phyloP scores from a whole-genome alignment of 192 early-diverging fungal species.

The Podila clonocystis region DNA sequence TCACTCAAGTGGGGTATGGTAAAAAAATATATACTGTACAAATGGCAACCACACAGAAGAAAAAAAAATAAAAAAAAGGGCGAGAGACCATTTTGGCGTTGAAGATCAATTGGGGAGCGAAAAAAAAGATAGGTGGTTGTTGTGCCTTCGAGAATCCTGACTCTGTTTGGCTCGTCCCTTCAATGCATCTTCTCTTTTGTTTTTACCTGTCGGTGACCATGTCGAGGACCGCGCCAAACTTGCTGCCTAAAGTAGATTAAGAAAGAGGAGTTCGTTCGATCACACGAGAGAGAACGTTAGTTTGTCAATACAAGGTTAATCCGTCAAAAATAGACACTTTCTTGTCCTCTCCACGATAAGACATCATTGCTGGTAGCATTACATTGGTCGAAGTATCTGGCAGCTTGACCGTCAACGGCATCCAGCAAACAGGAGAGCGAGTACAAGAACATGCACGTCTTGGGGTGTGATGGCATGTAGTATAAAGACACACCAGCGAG shows the following conservation, averaged over 20 bases:
- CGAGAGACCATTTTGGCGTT: too few species aligned
- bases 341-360: too few species aligned
- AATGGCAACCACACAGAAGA: too few species aligned
- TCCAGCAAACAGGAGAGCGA: slow-evolving; percentile 91
- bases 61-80: too few species aligned
- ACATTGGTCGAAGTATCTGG: slow-evolving; percentile 94
- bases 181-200: neutral
- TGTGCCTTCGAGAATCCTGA: too few species aligned
- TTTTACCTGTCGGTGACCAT: slow-evolving; percentile 97
- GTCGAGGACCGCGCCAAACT: slow-evolving; percentile 97
- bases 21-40: neutral
- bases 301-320: slow-evolving; percentile 7
- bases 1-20: neutral
- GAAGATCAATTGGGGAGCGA: too few species aligned
- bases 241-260: slow-evolving; percentile 64
- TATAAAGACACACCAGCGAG: slow-evolving; percentile 78
- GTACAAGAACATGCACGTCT: slow-evolving; percentile 81
- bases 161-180: too few species aligned
- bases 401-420: slow-evolving; percentile 94
- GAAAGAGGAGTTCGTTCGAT: neutral
- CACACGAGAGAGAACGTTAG: neutral
- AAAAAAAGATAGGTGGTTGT: too few species aligned
- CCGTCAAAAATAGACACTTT: too few species aligned
- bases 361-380: slow-evolving; percentile 18
- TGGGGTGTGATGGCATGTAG: slow-evolving; percentile 80